Evolutionary conservation across 2,329 filamentous ascomycete genomes (phyloP).

Genomic region (Pseudodiploospora longispora): DNA sequence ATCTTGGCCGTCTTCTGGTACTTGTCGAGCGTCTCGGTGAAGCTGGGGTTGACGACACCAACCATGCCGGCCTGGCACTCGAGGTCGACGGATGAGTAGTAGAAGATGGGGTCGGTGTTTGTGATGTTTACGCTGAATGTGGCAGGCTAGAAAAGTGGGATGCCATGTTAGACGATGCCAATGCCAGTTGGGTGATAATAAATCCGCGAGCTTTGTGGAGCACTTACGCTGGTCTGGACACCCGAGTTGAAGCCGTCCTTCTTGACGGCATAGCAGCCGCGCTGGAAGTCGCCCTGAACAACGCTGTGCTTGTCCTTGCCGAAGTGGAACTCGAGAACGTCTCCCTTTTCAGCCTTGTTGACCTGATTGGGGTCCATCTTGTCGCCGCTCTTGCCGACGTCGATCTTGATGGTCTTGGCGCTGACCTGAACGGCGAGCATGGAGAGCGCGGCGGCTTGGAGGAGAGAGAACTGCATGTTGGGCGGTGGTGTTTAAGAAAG

Average conservation of each 20-base stretch:
- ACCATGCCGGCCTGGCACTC: conserved; percentile 8
- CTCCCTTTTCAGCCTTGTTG: conserved; percentile 33
- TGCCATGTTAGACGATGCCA: too few relatives aligned
- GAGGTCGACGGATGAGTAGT: conserved; percentile 5
- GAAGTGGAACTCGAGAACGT: conserved; percentile 44
- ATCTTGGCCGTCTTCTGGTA: not conserved
- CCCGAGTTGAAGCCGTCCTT: conserved; percentile 13
- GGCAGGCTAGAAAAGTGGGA: conserved; percentile 4
- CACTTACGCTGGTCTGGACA: conserved; percentile 1
- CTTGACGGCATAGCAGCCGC: conserved; percentile 35
- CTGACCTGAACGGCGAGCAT: conserved; percentile 12
- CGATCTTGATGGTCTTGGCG: conserved; percentile 24
- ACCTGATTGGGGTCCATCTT: conserved; percentile 37
- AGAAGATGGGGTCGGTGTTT: conserved; percentile 10
- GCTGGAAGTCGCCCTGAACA: conserved; percentile 35
- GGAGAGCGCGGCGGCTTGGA: conserved; percentile 9
- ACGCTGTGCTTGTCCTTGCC: conserved; percentile 39
- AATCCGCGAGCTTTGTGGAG: conserved; percentile 1
- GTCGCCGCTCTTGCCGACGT: conserved; percentile 35
- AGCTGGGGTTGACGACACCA: conserved; percentile 8
- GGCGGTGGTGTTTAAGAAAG: too few relatives aligned
- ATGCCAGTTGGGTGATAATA: too few relatives aligned
- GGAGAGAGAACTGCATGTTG: conserved; percentile 11
- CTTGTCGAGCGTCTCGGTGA: conserved; percentile 4
- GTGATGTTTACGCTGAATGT: conserved; percentile 11